Conservation (phyloP, 148 eudicot genomes). For the Persicaria tinctoria region DNA sequence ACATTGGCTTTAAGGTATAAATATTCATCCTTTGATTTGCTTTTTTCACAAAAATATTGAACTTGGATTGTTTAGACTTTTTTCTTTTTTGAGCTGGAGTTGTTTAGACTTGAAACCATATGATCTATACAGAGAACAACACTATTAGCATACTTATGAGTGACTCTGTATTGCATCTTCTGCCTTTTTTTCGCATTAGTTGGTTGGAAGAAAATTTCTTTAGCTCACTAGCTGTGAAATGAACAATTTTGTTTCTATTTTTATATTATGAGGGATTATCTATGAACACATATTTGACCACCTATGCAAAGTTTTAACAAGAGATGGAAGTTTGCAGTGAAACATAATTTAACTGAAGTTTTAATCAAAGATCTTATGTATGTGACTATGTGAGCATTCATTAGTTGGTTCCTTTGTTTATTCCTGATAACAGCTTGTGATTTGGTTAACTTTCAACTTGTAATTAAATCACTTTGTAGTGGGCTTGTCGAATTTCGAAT, state of each 20-base stretch:
- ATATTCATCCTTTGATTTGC: constrained; percentile 3
- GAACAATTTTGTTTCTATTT: background rate
- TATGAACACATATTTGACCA: too few relatives aligned
- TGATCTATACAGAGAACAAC: background rate
- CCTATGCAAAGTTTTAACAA: too few relatives aligned
- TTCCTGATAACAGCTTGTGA: too few relatives aligned
- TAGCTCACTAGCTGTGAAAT: background rate
- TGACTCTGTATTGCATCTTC: background rate
- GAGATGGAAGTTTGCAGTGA: background rate
- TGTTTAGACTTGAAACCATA: background rate
- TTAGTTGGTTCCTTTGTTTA: background rate
- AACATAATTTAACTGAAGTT: background rate
- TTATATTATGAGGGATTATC: too few relatives aligned
- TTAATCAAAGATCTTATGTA: background rate
- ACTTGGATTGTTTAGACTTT: background rate
- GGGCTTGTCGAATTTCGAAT: background rate
- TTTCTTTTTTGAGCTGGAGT: background rate
- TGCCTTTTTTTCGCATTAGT: background rate
- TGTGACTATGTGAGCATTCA: background rate
- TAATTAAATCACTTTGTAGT: too few relatives aligned
- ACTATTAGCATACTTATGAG: background rate
- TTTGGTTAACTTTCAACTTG: too few relatives aligned
- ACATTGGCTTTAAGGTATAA: constrained; percentile 73
- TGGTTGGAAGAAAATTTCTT: background rate
- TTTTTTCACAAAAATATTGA: background rate